These are phyloP conservation scores for Xylariales sp. DNA, from an alignment of 2,329 filamentous ascomycete species.

Conservation along the genomic window DNA sequence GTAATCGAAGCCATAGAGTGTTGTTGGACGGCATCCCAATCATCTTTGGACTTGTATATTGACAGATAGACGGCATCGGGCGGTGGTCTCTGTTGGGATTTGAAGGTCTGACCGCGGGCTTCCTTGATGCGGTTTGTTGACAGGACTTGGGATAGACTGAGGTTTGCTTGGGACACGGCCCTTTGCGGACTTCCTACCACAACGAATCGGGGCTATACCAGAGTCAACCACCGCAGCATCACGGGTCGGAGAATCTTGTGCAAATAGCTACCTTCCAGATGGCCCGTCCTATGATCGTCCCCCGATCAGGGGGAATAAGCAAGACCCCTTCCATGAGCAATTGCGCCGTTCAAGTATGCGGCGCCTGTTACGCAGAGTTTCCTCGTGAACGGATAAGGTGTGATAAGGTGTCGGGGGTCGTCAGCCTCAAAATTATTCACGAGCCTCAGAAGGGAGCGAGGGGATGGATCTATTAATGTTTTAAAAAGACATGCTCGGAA, in stretches of 20 bases:
- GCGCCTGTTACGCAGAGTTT: neutral
- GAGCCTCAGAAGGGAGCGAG: too few species aligned
- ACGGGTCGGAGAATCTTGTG: neutral
- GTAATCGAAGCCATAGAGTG: constrained; percentile 47
- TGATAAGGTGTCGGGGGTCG: too few species aligned
- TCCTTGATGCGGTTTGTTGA: constrained; percentile 34
- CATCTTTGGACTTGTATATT: constrained; percentile 55
- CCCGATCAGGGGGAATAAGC: constrained; percentile 46
- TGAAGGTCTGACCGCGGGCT: constrained; percentile 32
- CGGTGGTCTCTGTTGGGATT: constrained; percentile 26
- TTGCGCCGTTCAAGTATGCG: too few species aligned
- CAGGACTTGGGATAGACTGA: constrained; percentile 34
- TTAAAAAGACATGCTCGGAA: too few species aligned
- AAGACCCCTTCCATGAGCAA: constrained; percentile 45
- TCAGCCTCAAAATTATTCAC: too few species aligned
- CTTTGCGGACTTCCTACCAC: constrained; percentile 42
- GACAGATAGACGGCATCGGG: constrained; percentile 44
- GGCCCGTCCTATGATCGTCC: constrained; percentile 46
- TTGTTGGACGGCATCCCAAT: constrained; percentile 50
- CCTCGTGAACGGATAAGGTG: neutral
- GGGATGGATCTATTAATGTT: too few species aligned
- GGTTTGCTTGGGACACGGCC: constrained; percentile 30
- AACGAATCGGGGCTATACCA: constrained; percentile 52
- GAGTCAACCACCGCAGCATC: constrained; percentile 15
- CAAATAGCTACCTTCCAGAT: constrained; percentile 44